Conservation (phyloP, 2,329 filamentous ascomycete species). For the Calonectria honghensis region DNA sequence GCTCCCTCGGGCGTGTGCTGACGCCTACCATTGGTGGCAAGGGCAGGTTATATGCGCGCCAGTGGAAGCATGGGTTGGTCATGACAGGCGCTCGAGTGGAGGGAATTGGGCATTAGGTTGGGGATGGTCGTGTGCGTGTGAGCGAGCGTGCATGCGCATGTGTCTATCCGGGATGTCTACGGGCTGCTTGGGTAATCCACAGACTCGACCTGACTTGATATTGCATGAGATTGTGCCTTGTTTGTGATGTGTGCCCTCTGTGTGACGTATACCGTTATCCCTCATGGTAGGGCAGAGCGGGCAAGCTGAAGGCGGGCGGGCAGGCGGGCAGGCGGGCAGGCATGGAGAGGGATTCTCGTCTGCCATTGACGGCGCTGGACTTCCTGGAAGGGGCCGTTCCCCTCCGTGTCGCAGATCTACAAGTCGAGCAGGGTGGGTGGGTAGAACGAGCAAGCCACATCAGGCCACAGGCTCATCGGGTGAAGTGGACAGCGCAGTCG, state of each 20-base stretch:
- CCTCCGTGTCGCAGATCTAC: conserved; percentile 38
- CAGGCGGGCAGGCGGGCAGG: not conserved
- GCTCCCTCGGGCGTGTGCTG: conserved; percentile 23
- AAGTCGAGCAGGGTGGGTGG: conserved; percentile 30
- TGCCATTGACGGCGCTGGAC: conserved; percentile 1
- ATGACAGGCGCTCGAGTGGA: conserved; percentile 17
- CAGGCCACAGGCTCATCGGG: conserved; percentile 39
- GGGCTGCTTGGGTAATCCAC: conserved; percentile 2
- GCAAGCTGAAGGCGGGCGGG: conserved; percentile 7
- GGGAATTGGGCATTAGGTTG: conserved; percentile 5
- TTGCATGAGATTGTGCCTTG: conserved; percentile 20
- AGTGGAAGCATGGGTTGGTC: conserved; percentile 20
- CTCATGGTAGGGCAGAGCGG: conserved; percentile 31
- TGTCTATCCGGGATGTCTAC: not conserved
- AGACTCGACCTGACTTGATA: conserved; percentile 12
- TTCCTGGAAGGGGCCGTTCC: conserved; percentile 25
- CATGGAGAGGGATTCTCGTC: not conserved
- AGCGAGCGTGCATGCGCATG: not conserved
- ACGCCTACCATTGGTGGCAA: conserved; percentile 17
- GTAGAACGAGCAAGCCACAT: conserved; percentile 45
- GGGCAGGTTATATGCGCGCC: conserved; percentile 16
- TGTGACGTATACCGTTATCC: conserved; percentile 5
- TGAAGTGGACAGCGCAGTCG: conserved; percentile 31
- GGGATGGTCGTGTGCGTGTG: not conserved
- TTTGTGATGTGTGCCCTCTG: conserved; percentile 1